Percentiles rank a stretch among this genome's conserved stretches.
Conservation (phyloP, 768 basidiomycete genomes). For the Nidularia pulvinata region DNA sequence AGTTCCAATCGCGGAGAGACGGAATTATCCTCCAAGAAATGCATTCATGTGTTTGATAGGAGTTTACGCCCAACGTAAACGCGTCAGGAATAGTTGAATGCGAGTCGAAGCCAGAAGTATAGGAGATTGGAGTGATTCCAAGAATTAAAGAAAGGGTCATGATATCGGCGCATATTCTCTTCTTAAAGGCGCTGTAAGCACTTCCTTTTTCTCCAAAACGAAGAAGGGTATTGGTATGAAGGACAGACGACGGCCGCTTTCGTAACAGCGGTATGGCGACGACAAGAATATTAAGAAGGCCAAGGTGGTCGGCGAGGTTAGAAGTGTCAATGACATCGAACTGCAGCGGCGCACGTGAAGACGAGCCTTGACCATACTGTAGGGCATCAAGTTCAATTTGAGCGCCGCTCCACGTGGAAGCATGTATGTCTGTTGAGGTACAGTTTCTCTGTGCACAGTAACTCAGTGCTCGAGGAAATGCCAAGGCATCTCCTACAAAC, state of each 20-base stretch:
- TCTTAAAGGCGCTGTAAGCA: slow-evolving; percentile 23
- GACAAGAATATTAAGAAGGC: slow-evolving; percentile 43
- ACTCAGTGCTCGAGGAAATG: slow-evolving; percentile 33
- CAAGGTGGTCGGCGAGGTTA: slow-evolving; percentile 47
- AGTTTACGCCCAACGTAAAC: no score
- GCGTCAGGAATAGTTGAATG: no score
- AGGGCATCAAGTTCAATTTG: slow-evolving; percentile 24
- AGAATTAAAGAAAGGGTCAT: slow-evolving; percentile 37
- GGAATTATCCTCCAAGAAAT: slow-evolving; percentile 32
- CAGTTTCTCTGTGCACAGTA: slow-evolving; percentile 9
- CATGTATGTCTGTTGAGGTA: slow-evolving; percentile 23
- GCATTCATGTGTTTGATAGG: slow-evolving; percentile 35
- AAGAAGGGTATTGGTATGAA: slow-evolving; percentile 43
- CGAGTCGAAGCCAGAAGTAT: slow-evolving; percentile 35
- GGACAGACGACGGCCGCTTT: slow-evolving; percentile 19
- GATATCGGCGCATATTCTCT: slow-evolving; percentile 34
- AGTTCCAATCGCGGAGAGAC: background rate
- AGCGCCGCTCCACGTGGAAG: slow-evolving; percentile 28
- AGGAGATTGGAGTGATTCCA: slow-evolving; percentile 36
- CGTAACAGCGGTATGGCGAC: slow-evolving; percentile 34
- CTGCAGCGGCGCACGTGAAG: slow-evolving; percentile 20
- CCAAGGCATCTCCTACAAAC: slow-evolving; percentile 35
- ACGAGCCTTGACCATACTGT: slow-evolving; percentile 20
- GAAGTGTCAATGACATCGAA: slow-evolving; percentile 53
- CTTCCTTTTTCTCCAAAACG: slow-evolving; percentile 14